Base-by-base conservation (phyloP, 768 basidiomycete species). In the Suillus paluster region DNA sequence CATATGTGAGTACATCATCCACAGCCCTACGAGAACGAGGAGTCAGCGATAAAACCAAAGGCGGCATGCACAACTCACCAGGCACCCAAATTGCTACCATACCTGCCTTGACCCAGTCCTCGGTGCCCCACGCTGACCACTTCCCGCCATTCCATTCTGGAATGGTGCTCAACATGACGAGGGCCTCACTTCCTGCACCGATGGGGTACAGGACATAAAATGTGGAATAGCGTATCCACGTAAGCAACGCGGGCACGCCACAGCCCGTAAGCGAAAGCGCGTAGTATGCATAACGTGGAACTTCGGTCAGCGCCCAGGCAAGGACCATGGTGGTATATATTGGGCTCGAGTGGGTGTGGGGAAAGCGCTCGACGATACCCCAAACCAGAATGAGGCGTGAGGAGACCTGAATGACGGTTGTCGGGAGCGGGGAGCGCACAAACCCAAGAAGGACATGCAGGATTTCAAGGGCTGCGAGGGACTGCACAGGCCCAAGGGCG, bases 131-230 rank as follows among this genome's bases (percentile, higher is more conserved):
- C 58, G 70, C 72, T 49, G 54, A 70, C 70, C 63, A 81, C 65
- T 77, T 74, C 74, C 59, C 77, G 68, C 59, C 67, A 42, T 72
- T 80, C 80, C 83, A 63, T 73, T 83, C 41, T 71, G 82, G 91
- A 36, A 97, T 83, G 5, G 93, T 91, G 1, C 88, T 83, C 70
- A 87, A 88, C 70, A 88, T 90, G 60, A 97, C 82, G 72, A 90
- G 85, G 0, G 95, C 95, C 76, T 99, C 97, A 25, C 93, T 95
- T 7, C 85, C 84, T 1, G 97, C 97, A 49, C 97, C 97, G 25
- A 95, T 73, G 5, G 94, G 95, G 78, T 99, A 99, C n/a, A 98
- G 84, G 52, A 95, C 63, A 75, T 91, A 97, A 77, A 99, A 99
- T 9, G 94, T 86, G 21, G 95, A 92, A 82, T 99, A 99, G 59